phyloP scores from a whole-genome alignment of 768 basidiomycete genomes.

The Neoboletus brunneissimus region DNA sequence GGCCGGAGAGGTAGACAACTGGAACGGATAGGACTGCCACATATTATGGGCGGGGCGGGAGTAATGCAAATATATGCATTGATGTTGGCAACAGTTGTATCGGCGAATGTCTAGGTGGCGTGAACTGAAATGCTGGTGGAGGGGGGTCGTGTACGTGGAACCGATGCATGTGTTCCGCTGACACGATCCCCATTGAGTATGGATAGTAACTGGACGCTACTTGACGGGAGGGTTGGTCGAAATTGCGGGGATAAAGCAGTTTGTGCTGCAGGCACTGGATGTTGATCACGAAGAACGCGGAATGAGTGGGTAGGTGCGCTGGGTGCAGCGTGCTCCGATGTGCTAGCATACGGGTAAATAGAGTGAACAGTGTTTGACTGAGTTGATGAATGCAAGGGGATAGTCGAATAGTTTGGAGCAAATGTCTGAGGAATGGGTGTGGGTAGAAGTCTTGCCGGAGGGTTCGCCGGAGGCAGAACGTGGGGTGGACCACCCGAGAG shows the following conservation, averaged over 20 bases:
- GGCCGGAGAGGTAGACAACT: not conserved
- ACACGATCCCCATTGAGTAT: constrained; percentile 33
- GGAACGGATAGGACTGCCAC: constrained; percentile 5
- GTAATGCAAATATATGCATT: constrained; percentile 23
- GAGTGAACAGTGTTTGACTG: constrained; percentile 6
- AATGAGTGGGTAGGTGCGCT: constrained; percentile 6
- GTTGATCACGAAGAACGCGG: constrained; percentile 13
- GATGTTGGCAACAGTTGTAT: constrained; percentile 5
- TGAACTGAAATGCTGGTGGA: constrained; percentile 17
- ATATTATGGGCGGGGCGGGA: not conserved
- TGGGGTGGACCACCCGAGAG: constrained; percentile 4
- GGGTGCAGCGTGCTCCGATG: constrained; percentile 7
- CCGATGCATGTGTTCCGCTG: constrained; percentile 7
- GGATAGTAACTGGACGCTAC: constrained; percentile 33
- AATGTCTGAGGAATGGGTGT: constrained; percentile 16
- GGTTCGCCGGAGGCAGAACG: constrained; percentile 2
- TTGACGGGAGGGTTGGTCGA: constrained; percentile 20
- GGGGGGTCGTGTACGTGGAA: constrained; percentile 7
- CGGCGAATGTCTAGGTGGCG: constrained; percentile 21
- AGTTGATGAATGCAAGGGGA: constrained; percentile 9
- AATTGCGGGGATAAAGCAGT: constrained; percentile 10
- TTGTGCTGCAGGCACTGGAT: constrained; percentile 12
- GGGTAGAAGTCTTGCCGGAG: constrained; percentile 4
- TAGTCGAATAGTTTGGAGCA: constrained; percentile 22
- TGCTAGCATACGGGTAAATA: constrained; percentile 16